Base-by-base conservation (phyloP, 1,139 yeast species). In the Kodamaea anthophila region DNA sequence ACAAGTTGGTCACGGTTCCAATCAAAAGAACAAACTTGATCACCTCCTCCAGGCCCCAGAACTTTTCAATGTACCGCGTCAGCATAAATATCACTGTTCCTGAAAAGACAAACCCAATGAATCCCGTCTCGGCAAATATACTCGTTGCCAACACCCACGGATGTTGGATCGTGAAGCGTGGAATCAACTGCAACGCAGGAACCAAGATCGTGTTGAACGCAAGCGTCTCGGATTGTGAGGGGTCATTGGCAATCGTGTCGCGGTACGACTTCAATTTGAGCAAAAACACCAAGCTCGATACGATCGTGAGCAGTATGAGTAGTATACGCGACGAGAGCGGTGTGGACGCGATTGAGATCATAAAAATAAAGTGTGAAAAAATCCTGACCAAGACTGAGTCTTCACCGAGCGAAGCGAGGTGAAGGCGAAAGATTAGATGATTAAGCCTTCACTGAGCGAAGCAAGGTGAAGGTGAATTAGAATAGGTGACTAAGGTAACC, bases 121-220 rank as follows among this genome's bases (percentile, higher is more conserved):
- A 32, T 12, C 75, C 59, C 16, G 71, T 68, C 47, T 86, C 95
- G 2, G 85, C 77, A 51, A 84, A 82, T 11, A 84, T 69, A 0
- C 93, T 67, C 3, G 84, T 71, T 19, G 77, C 45, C n/a, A 85
- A 43, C 1, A 84, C 84, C 88, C 94, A 82, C 4, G 95, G 94
- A 39, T 74, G 69, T 34, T 57, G 57, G 4, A 79, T 47, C 0
- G 83, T 70, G 31, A 66, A 60, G 13, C 68, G 58, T 4, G 96
- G 95, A 5, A 85, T 72, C 50, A 85, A 60, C 50, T 84, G 88
- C 32, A 86, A 46, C 33, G 68, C 63, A 1, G 94, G 85, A 3
- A 78, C 68, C 18, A 58, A 49, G 26, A 78, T 60, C 30, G 64
- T 60, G 30, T 56, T 58, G 35, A 65, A 59, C 18, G 30, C 18